Conservation (phyloP, 2,329 filamentous ascomycete genomes). For the Apiospora pterosperma region DNA sequence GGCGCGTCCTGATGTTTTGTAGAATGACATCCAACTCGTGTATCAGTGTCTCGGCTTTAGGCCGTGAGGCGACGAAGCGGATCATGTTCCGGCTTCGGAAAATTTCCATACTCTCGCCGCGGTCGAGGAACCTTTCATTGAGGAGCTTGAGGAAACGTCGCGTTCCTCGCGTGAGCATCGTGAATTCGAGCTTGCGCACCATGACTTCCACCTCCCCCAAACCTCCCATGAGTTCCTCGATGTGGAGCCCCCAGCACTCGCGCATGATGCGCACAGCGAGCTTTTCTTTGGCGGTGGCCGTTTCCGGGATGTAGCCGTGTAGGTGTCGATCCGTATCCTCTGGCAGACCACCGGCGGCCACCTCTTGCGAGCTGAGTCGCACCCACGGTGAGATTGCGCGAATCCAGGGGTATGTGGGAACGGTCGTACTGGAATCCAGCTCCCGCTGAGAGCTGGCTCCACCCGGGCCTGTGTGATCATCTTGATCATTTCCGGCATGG, state of each 20-base stretch:
- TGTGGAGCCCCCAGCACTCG: constrained; percentile 47
- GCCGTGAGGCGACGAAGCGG: constrained; percentile 33
- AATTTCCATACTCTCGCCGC: constrained; percentile 36
- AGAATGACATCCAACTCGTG: constrained; percentile 29
- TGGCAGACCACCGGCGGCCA: constrained; percentile 7
- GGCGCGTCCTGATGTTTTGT: constrained; percentile 14
- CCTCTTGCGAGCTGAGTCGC: constrained; percentile 22
- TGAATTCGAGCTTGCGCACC: constrained; percentile 38
- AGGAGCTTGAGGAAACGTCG: constrained; percentile 31
- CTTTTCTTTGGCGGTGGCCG: constrained; percentile 34
- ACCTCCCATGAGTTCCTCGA: constrained; percentile 40
- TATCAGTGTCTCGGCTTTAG: constrained; percentile 32
- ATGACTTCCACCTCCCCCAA: constrained; percentile 38
- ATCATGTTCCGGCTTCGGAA: constrained; percentile 24
- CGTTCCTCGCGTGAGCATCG: constrained; percentile 39
- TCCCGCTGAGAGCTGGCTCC: neutral
- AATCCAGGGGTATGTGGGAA: constrained; percentile 37
- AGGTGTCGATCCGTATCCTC: constrained; percentile 18
- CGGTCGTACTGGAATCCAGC: neutral
- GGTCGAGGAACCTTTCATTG: constrained; percentile 24
- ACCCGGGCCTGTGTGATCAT: neutral
- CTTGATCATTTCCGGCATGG: neutral
- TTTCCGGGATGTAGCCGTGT: constrained; percentile 25
- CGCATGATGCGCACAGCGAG: constrained; percentile 42
- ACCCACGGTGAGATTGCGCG: constrained; percentile 38